Evolutionary conservation across 2,329 filamentous ascomycete genomes (phyloP), one percentile per base, ranked within the genome.

Genomic region (Lasiodiplodia citricola): DNA sequence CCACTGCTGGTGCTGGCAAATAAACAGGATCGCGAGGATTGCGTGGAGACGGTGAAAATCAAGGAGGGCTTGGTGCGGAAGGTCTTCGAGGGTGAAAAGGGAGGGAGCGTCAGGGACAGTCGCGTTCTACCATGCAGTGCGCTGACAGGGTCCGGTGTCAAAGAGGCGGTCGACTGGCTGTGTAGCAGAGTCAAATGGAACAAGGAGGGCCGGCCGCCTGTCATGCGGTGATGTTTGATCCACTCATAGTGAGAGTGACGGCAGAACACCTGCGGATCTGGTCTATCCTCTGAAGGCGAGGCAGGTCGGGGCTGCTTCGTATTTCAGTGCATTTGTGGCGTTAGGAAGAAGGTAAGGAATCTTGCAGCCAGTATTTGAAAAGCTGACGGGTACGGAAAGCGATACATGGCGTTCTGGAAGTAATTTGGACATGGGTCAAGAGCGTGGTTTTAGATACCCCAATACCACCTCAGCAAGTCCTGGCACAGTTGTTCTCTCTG

Each of bases 21-120:
- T 79, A 99, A 99, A 82, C 96, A 99, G 83, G 96, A 99, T 79
- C 85, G 95, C 2, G 96, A 99, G 81, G 96, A 98, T 80, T 98
- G 95, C 74, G 92, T 98, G 65, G 96, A 99, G 85, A 96, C 97
- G 2, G 95, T 98, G 70, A 86, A 94, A 72, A 97, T 99, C 78
- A 99, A 99, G 82, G 96, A 99, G 80, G 96, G 95, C 0, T 85
- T 98, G 67, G 94, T 99, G 64, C 91, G 97, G 81, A 94, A 92
- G 83, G 94, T 99, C 25, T 96, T 97, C 83, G 94, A 98, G 83
- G 93, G 96, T 23, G 93, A 97, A 77, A 96, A 95, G 82, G 93
- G 93, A 0, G 87, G 87, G 52, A 92, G 90, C 71, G 93, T 97
- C 66, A 87, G 95, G 72, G 96, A 99, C 82, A 96, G 92, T 76